A percentile compares a stretch with the other conserved stretches of the same genome.
Conservation (phyloP, 345 rosid species). For the Excoecaria agallocha region DNA sequence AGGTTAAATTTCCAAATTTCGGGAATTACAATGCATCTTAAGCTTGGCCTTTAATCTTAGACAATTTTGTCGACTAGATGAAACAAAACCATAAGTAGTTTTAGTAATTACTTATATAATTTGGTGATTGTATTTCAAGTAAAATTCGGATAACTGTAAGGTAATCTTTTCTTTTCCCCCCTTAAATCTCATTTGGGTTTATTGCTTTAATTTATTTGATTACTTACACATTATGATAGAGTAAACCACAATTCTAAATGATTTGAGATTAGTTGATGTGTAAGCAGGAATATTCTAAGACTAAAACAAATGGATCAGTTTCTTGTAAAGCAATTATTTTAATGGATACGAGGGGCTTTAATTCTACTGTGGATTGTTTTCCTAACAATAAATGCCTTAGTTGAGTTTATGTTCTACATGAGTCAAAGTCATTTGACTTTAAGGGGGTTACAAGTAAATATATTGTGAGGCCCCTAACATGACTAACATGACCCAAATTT, state of each 20-base stretch:
- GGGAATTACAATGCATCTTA: slow-evolving; percentile 37
- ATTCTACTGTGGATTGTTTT: slow-evolving; percentile 24
- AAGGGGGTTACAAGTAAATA: slow-evolving; percentile 92
- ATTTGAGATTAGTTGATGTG: not conserved
- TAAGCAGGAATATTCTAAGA: too few species aligned
- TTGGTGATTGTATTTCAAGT: not conserved
- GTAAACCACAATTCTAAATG: not conserved
- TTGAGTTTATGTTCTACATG: slow-evolving; percentile 92
- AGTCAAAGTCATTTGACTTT: slow-evolving; percentile 86
- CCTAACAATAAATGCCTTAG: slow-evolving; percentile 94
- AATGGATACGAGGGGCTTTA: not conserved
- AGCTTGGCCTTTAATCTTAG: slow-evolving; percentile 61
- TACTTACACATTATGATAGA: not conserved
- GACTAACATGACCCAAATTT: too few species aligned
- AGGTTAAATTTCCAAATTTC: slow-evolving; percentile 50
- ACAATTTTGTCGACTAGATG: slow-evolving; percentile 55
- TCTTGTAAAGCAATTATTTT: not conserved
- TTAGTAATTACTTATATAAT: slow-evolving; percentile 7
- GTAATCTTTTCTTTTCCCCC: not conserved
- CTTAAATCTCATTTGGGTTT: not conserved
- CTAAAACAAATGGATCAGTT: too few species aligned
- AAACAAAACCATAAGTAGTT: slow-evolving; percentile 37
- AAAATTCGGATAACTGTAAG: not conserved
- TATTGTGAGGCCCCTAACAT: too few species aligned
- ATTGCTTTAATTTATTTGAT: too few species aligned